Evolutionary conservation across 805 yeast species (phyloP), one percentile per base, ranked within the genome.

Genomic region (Saccharomycopsis capsularis): DNA sequence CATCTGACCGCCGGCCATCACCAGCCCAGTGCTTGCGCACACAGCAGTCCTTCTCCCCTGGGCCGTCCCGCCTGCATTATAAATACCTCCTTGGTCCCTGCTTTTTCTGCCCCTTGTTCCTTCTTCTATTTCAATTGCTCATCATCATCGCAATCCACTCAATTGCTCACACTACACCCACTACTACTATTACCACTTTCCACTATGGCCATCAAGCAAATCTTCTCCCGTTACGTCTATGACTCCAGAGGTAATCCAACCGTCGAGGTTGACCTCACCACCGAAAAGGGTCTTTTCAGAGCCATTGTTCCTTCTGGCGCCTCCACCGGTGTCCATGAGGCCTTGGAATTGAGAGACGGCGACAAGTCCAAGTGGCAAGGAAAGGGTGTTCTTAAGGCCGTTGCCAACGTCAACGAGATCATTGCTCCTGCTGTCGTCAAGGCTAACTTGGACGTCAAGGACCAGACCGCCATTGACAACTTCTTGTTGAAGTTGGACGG

Each of bases 191-290:
- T n/a, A n/a, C n/a, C 36, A 21, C 29, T 9, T 5, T 44, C 27
- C 23, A 60, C 56, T 68, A 87, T 87, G 95, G 84, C 96, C 62
- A 79, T 87, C 65, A 70, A 86, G 61, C 90, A 91, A 74, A 75
- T 90, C 63, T 82, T 77, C 73, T 86, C 98, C 65, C 90, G 99
- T 77, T 85, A 81, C 80, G 96, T 91, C 74, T 91, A 93, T 84
- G 99, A 91, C 78, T 91, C 98, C 64, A 88, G 99, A 77, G 98
- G 98, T 76, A 93, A 91, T 83, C 99, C 99, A 76, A 91, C 99
- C 62, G 99, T 93, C 63, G 98, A 93, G 82, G 98, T 93, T 61
- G 98, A 93, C 68, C 66, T 91, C 64, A 76, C 84, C 79, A 91
- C 99, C 67, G 91, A 78, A 57, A 81, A 85, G 67, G 99, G 99